Conservation (phyloP, 176 grass and related monocot species). For the Hsuehochloa calcarea region DNA sequence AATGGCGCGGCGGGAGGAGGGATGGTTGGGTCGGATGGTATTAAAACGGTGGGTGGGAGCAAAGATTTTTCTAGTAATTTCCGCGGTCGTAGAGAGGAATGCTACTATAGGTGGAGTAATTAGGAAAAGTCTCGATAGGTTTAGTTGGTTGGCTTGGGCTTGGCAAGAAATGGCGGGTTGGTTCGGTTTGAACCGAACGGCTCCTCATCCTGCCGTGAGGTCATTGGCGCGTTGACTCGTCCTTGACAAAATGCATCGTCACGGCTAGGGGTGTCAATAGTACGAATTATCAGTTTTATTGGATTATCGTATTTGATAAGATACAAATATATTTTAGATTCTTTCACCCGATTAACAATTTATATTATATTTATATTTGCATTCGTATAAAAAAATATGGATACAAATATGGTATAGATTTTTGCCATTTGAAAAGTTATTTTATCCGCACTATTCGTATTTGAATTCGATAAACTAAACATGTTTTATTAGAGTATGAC, state of each 20-base stretch:
- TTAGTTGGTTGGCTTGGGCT: slow-evolving; percentile 43
- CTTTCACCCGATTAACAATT: no score
- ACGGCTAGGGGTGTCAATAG: neutral
- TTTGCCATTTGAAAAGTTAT: no score
- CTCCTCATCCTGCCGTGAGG: slow-evolving; percentile 14
- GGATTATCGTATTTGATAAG: no score
- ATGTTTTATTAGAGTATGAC: no score
- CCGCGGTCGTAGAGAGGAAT: neutral
- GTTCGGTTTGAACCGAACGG: slow-evolving; percentile 49
- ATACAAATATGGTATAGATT: no score
- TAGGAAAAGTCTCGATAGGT: slow-evolving; percentile 6
- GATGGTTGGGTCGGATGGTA: neutral
- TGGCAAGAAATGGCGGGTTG: slow-evolving; percentile 35
- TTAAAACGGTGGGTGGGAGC: slow-evolving; percentile 40
- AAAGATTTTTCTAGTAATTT: neutral
- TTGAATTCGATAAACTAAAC: no score
- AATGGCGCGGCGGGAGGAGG: slow-evolving; percentile 19
- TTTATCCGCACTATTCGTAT: no score
- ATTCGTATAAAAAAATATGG: no score
- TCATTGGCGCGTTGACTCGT: slow-evolving; percentile 52
- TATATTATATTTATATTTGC: no score
- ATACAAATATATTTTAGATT: no score
- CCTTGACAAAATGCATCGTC: slow-evolving; percentile 15
- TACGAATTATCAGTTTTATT: no score
- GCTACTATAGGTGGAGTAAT: neutral